Base-by-base conservation (phyloP, 176 grass and related monocot species). In the Ananas comosus region DNA sequence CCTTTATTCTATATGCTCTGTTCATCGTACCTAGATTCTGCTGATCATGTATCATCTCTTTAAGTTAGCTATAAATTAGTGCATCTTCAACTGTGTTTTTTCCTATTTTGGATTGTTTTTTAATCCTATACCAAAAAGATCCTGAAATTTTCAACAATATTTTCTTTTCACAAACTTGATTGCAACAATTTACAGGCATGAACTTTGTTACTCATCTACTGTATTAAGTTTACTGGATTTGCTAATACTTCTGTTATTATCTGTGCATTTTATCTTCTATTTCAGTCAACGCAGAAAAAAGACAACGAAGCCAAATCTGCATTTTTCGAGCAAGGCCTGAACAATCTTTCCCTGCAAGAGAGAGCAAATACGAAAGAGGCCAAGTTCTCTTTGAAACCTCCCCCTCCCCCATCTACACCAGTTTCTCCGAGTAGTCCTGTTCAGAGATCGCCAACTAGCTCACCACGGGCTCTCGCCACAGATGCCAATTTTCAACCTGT, bases 241-340 rank as follows among this genome's bases (percentile, higher is more conserved):
- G 49, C 18, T 51, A 12, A 12, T 11, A 51, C 16, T 17, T 59
- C 21, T 16, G 13, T 59, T n/a, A 59, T 8, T 6, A 18, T 18
- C 14, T 21, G 16, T 59, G 16, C 14, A 18, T 59, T 9, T 21
- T 19, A 17, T 59, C 16, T 59, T 18, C 54, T 59, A 18, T 17
- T 5, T 8, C 16, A 19, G 3, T 61, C 50, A 71, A 10, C 47
- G 68, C 87, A 99, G 94, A 99, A 89, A 79, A 89, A 80, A 76
- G 72, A 80, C 22, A 23, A 61, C 11, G 74, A 85, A 18, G 71
- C 58, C 49, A 86, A 83, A 73, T 88, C 89, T 50, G 74, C 84
- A 73, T 86, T 87, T 76, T 85, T 99, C 18, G 87, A 99, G 79
- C 84, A 91, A 77, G 84, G 72, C 25, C 83, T 99, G 56, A 99